Conservation (phyloP, 768 basidiomycete genomes). For the Guyanaporus albipodus region DNA sequence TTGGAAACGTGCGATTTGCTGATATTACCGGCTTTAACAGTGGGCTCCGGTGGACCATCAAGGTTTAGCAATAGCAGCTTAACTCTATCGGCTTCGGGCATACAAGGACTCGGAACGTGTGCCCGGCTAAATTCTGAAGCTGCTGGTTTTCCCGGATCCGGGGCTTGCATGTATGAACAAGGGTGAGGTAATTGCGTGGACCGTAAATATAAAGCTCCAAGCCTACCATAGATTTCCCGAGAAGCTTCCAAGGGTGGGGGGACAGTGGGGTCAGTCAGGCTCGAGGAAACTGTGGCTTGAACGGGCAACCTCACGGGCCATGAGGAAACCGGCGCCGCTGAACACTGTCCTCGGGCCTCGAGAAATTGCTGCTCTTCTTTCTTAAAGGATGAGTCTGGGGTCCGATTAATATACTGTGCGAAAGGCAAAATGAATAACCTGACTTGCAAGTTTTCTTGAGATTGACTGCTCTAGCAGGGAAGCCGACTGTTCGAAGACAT, state of each 20-base stretch:
- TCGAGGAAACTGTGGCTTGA: slow-evolving; percentile 3
- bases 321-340: slow-evolving; percentile 2
- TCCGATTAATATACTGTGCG: slow-evolving; percentile 1
- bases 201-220: slow-evolving; percentile 3
- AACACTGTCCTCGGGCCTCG: not conserved
- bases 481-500: not conserved
- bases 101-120: slow-evolving; percentile 3
- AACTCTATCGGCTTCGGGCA: slow-evolving; percentile 9
- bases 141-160: slow-evolving; percentile 8
- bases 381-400: slow-evolving; percentile 4
- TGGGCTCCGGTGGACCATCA: no score
- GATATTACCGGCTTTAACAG: slow-evolving; percentile 38
- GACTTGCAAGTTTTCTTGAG: slow-evolving; percentile 6
- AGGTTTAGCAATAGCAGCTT: slow-evolving; percentile 16
- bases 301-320: slow-evolving; percentile 3
- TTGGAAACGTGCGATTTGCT: slow-evolving; percentile 33
- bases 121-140: slow-evolving; percentile 2
- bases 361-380: slow-evolving; percentile 2
- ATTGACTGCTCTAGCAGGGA: not conserved
- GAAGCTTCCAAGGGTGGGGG: not conserved
- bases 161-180: slow-evolving; percentile 12
- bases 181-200: slow-evolving; percentile 13
- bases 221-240: slow-evolving; percentile 18
- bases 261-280: not conserved
- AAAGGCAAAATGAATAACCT: not conserved